Evolutionary conservation across 2,329 filamentous ascomycete species (phyloP), one percentile per base, ranked within the genome.

Genomic region (Sporothrix schenckii): DNA sequence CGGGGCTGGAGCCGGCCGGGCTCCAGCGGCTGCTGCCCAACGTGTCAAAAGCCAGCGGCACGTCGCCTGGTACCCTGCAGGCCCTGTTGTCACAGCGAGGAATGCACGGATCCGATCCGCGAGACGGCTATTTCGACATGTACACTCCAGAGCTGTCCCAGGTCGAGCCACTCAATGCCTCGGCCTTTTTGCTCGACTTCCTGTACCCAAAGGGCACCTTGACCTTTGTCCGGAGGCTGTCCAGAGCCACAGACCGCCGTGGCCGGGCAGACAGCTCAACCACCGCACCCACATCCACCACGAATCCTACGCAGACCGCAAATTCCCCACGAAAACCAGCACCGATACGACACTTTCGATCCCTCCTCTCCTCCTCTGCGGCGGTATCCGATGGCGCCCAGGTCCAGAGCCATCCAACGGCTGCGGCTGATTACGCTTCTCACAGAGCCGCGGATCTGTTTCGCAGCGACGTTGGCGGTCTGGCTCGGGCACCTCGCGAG

Each of bases 11-110:
- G 82, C 82, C 85, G 78, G 84, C 84, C 80, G 81, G 81, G 74
- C 80, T 87, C 77, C 84, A 84, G 77, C 82, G 85, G 78, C 81
- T 85, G 72, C 79, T 87, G 70, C 81, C 83, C 50, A 75, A 79
- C 58, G 75, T 78, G 60, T 76, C 79, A 24, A 75, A 75, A 67
- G 76, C 78, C 63, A 75, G 82, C 49, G 81, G 80, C 73, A 81
- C 76, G 72, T 78, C 68, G 27, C 21, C 78, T 70, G 81, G 82
- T 70, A 80, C 79, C 66, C 80, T 87, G 66, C 84, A 83, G 63
- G 82, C 82, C 14, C 77, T 81, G 52, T 87, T 87, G 74, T 87
- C 85, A 84, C 81, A 85, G 70, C 84, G 87, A 80, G 84, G 84
- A 24, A 24, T 24, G 24, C 24, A 24, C 50, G 81, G 83, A 27